Evolutionary conservation across 768 basidiomycete genomes (phyloP).

Genomic region (Termitomyces sp.): DNA sequence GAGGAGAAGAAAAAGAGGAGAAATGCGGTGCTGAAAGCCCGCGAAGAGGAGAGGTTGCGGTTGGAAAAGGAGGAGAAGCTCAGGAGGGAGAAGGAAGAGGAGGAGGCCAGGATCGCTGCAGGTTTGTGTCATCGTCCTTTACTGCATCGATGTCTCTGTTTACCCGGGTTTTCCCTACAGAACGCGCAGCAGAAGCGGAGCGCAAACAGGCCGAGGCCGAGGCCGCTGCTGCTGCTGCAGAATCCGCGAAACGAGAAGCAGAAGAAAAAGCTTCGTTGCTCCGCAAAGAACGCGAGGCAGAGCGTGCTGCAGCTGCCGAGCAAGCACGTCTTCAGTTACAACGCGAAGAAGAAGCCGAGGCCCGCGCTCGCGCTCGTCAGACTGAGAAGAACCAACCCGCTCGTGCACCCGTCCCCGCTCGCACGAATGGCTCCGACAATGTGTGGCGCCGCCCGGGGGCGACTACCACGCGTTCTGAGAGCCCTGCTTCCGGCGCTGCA

Average conservation of each 20-base stretch:
- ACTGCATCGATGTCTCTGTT: neutral
- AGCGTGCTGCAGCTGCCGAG: constrained; percentile 47
- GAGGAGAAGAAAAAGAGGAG: constrained; percentile 80
- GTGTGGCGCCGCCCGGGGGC: constrained; percentile 30
- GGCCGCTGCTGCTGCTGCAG: constrained; percentile 39
- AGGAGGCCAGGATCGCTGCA: constrained; percentile 40
- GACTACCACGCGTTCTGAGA: constrained; percentile 43
- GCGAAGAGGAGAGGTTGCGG: constrained; percentile 50
- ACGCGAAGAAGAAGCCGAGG: constrained; percentile 70
- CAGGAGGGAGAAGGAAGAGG: constrained; percentile 48
- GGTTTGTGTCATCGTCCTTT: constrained; percentile 32
- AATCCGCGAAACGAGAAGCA: constrained; percentile 54
- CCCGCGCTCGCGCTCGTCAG: constrained; percentile 34
- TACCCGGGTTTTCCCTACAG: constrained; percentile 22
- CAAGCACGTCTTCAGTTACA: constrained; percentile 54
- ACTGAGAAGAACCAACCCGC: constrained; percentile 28
- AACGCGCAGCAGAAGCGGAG: constrained; percentile 52
- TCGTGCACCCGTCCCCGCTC: constrained; percentile 23
- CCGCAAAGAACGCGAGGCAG: constrained; percentile 49
- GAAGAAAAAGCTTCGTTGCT: constrained; percentile 50
- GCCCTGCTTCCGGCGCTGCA: constrained; percentile 37
- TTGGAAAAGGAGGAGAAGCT: constrained; percentile 35
- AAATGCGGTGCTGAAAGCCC: constrained; percentile 47
- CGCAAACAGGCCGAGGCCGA: constrained; percentile 44
- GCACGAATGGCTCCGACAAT: constrained; percentile 19